phyloP scores from a whole-genome alignment of 192 early-diverging fungal species.

The Coemansia guatemalensis region DNA sequence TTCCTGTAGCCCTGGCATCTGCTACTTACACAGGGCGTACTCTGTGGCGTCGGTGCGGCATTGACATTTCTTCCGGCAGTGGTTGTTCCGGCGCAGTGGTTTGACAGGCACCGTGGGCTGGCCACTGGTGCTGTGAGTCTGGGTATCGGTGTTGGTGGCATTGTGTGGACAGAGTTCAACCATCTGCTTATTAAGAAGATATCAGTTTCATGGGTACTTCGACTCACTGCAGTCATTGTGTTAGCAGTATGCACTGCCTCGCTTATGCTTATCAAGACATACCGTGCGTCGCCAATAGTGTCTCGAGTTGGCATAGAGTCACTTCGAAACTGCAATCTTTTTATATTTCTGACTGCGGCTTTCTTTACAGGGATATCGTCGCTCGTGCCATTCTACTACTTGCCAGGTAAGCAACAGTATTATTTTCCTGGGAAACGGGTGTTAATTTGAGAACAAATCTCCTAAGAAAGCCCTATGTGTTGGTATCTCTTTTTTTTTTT shows the following conservation, averaged over 20 bases:
- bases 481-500: too few relatives aligned
- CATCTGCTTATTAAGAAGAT: constrained; percentile 56
- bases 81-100: constrained; percentile 58
- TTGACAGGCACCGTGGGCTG: constrained; percentile 56
- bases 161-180: constrained; percentile 62
- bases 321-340: constrained; percentile 21
- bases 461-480: too few relatives aligned
- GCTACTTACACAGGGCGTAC: constrained; percentile 58
- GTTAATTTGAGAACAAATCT: too few relatives aligned
- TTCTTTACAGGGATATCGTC: constrained; percentile 47
- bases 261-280: constrained; percentile 42
- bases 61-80: constrained; percentile 52
- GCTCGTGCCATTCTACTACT: constrained; percentile 49
- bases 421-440: background rate
- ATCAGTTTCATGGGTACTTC: constrained; percentile 62
- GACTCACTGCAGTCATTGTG: constrained; percentile 56
- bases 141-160: constrained; percentile 72
- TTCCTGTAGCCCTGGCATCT: constrained; percentile 61
- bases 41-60: constrained; percentile 57
- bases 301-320: background rate
- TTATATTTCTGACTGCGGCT: constrained; percentile 26
- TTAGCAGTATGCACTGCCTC: constrained; percentile 27
- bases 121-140: constrained; percentile 59
- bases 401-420: constrained; percentile 37
- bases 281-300: background rate